Evolutionary conservation across 768 basidiomycete genomes (phyloP).

Genomic region (Amanita polypyramis): DNA sequence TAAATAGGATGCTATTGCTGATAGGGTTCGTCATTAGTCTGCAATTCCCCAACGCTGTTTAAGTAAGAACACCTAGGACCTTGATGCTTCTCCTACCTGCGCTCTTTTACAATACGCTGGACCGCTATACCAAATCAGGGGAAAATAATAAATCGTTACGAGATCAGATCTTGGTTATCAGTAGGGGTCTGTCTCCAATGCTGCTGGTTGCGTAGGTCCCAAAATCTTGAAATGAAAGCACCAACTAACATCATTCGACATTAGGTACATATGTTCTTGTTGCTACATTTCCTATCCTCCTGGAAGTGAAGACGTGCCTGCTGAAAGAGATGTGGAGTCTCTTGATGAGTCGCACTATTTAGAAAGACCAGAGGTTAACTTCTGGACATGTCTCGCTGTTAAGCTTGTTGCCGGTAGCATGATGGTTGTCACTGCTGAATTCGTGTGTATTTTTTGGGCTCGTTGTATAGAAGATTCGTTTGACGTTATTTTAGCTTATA

Average conservation of each 20-base stretch:
- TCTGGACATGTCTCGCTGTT: slow-evolving; percentile 46
- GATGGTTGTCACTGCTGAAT: slow-evolving; percentile 68
- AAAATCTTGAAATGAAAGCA: background rate
- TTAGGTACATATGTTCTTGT: slow-evolving; percentile 57
- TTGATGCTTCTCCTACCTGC: slow-evolving; percentile 54
- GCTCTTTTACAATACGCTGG: slow-evolving; percentile 55
- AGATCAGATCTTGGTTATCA: slow-evolving; percentile 43
- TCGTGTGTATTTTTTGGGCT: slow-evolving; percentile 25
- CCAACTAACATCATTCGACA: background rate
- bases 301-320: slow-evolving; percentile 37
- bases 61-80: slow-evolving; percentile 28
- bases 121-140: slow-evolving; percentile 14
- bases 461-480: background rate
- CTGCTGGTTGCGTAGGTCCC: slow-evolving; percentile 46
- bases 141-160: slow-evolving; percentile 24
- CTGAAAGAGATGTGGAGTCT: background rate
- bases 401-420: slow-evolving; percentile 41
- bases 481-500: background rate
- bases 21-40: slow-evolving; percentile 59
- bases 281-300: slow-evolving; percentile 65
- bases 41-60: background rate
- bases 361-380: slow-evolving; percentile 48
- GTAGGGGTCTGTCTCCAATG: slow-evolving; percentile 54
- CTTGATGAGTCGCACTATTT: background rate
- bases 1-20: slow-evolving; percentile 62